These are phyloP conservation scores for Trichophaea hybrida DNA, from an alignment of 2,329 filamentous ascomycete genomes.

Conservation along the genomic window DNA sequence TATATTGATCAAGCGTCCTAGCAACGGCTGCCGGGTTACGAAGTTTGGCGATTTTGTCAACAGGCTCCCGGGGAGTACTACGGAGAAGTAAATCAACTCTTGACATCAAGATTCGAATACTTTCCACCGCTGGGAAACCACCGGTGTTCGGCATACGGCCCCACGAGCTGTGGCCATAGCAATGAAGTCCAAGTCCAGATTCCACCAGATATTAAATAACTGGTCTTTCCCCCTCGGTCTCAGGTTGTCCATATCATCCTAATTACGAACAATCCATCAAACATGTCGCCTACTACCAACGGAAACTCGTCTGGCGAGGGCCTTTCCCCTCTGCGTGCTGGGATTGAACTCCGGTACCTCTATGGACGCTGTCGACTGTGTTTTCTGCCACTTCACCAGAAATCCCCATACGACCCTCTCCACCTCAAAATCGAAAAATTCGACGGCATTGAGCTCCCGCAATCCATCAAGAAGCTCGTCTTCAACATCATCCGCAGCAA, in stretches of 20 bases:
- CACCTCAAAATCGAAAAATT: slow-evolving; percentile 45
- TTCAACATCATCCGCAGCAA: slow-evolving; percentile 44
- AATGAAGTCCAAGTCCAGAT: neutral
- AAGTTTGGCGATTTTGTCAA: neutral
- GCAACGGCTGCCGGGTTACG: too few species aligned
- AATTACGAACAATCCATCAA: neutral
- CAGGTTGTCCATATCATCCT: neutral
- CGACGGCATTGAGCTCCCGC: slow-evolving; percentile 42
- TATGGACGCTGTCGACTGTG: slow-evolving; percentile 47
- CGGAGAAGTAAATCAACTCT: slow-evolving; percentile 1
- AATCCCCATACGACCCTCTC: slow-evolving; percentile 39
- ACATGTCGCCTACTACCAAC: slow-evolving; percentile 7
- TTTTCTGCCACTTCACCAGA: slow-evolving; percentile 44
- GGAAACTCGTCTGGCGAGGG: slow-evolving; percentile 20
- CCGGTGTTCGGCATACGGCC: neutral
- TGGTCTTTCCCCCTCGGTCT: neutral
- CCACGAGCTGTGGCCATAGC: neutral
- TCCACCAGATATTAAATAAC: neutral
- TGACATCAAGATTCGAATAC: neutral
- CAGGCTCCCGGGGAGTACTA: slow-evolving; percentile 3
- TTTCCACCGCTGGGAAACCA: neutral
- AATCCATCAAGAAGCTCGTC: slow-evolving; percentile 41
- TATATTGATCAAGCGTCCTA: neutral
- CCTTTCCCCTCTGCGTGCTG: slow-evolving; percentile 41
- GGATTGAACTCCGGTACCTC: slow-evolving; percentile 42